phyloP scores from a whole-genome alignment of 1,284 basidiomycete genomes.

The Cutaneotrichosporon mucoides region DNA sequence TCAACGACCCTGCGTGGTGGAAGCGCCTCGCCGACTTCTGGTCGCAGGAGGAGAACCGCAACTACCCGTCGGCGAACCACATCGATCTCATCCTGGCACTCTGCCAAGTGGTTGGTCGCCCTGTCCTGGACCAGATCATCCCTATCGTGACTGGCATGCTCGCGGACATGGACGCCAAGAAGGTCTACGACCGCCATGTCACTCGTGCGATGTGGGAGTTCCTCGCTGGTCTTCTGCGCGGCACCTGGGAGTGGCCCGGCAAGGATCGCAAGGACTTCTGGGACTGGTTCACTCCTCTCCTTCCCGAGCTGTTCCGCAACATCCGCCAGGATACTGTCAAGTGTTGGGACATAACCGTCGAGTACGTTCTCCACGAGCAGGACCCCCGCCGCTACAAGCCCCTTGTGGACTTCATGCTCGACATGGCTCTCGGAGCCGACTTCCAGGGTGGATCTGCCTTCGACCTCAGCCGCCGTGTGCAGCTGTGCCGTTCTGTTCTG shows the following conservation, averaged over 20 bases:
- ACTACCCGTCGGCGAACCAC: constrained; percentile 47
- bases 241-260: constrained; percentile 85
- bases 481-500: constrained; percentile 54
- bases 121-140: constrained; percentile 33
- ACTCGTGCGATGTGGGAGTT: constrained; percentile 88
- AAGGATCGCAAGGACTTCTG: constrained; percentile 62
- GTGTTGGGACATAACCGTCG: constrained; percentile 46
- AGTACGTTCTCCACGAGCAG: constrained; percentile 66
- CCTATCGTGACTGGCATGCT: constrained; percentile 42
- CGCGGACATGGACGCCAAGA: constrained; percentile 40
- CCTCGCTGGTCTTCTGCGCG: constrained; percentile 68
- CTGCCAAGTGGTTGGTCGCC: constrained; percentile 49
- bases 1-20: constrained; percentile 62
- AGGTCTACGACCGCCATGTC: constrained; percentile 71
- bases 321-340: constrained; percentile 78
- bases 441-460: constrained; percentile 74
- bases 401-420: constrained; percentile 72
- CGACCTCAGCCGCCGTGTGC: constrained; percentile 51
- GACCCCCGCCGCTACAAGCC: constrained; percentile 80
- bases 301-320: constrained; percentile 68
- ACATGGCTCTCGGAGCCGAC: constrained; percentile 63
- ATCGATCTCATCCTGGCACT: constrained; percentile 54
- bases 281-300: constrained; percentile 70
- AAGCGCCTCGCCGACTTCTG: constrained; percentile 39
- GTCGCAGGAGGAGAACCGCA: constrained; percentile 47